Evolutionary conservation across 2,329 filamentous ascomycete genomes (phyloP).

Genomic region (Canariomyces notabilis): DNA sequence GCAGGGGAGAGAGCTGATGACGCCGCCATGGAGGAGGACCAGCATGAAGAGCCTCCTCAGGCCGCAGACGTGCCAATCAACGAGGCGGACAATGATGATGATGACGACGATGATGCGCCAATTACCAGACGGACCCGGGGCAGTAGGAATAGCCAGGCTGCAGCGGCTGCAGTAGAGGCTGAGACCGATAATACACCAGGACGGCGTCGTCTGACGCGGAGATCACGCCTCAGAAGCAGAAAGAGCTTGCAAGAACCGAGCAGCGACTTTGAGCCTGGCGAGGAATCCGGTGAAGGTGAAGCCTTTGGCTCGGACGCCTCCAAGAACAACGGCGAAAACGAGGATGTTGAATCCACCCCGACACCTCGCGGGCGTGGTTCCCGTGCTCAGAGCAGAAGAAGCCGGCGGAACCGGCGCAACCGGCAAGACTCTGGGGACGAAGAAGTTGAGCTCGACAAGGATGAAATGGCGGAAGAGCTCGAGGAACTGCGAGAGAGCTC

Average conservation of each 20-base stretch:
- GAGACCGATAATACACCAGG: conserved; percentile 27
- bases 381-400: conserved; percentile 37
- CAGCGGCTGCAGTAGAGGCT: conserved; percentile 23
- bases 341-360: conserved; percentile 45
- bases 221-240: conserved; percentile 39
- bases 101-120: conserved; percentile 20
- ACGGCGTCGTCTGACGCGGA: conserved; percentile 46
- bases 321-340: conserved; percentile 32
- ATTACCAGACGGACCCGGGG: conserved; percentile 32
- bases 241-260: conserved; percentile 49
- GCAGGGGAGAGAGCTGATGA: conserved; percentile 15
- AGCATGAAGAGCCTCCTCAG: conserved; percentile 29
- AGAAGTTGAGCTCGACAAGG: conserved; percentile 54
- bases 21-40: conserved; percentile 26
- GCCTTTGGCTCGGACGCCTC: conserved; percentile 34
- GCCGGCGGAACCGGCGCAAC: conserved; percentile 41
- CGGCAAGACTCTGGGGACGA: conserved; percentile 50
- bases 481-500: conserved; percentile 56
- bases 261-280: conserved; percentile 57
- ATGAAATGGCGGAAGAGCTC: conserved; percentile 62
- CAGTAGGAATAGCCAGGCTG: conserved; percentile 32
- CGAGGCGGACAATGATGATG: conserved; percentile 18
- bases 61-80: conserved; percentile 27
- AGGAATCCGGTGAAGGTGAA: conserved; percentile 53
- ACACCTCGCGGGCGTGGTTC: conserved; percentile 42